phyloP scores from a whole-genome alignment of 768 basidiomycete genomes.

The Tylopilus cervinicoccineus region DNA sequence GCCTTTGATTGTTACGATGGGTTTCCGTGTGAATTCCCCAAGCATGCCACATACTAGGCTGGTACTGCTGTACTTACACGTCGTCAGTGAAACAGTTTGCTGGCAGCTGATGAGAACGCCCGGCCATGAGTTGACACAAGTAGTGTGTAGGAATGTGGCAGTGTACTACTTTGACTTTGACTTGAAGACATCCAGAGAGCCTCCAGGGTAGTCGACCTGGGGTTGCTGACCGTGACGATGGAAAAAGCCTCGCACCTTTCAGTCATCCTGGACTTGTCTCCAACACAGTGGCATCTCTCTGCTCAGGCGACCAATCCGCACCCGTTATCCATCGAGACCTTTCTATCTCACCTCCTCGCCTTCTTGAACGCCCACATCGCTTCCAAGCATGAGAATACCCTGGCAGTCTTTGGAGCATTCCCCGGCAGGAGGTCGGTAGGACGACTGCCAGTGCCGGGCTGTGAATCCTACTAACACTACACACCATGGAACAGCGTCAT shows the following conservation, averaged over 20 bases:
- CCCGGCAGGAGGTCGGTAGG: slow-evolving; percentile 71
- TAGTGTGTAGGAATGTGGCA: neutral
- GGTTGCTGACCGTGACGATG: slow-evolving; percentile 30
- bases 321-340: slow-evolving; percentile 61
- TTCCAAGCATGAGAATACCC: slow-evolving; percentile 83
- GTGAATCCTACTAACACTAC: neutral
- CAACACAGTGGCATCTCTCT: slow-evolving; percentile 80
- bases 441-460: neutral
- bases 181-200: neutral
- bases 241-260: slow-evolving; percentile 64
- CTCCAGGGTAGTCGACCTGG: no score
- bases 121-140: no score
- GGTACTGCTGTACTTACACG: neutral
- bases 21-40: neutral
- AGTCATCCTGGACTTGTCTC: slow-evolving; percentile 82
- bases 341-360: slow-evolving; percentile 82
- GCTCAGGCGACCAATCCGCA: slow-evolving; percentile 44
- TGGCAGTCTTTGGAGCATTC: slow-evolving; percentile 89
- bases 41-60: neutral
- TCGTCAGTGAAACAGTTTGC: neutral
- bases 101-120: neutral
- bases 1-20: neutral
- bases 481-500: slow-evolving; percentile 48
- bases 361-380: slow-evolving; percentile 95
- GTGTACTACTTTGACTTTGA: neutral